These are phyloP conservation scores for Neocucurbitaria cava DNA, from an alignment of 2,329 filamentous ascomycete genomes.

Conservation along the genomic window DNA sequence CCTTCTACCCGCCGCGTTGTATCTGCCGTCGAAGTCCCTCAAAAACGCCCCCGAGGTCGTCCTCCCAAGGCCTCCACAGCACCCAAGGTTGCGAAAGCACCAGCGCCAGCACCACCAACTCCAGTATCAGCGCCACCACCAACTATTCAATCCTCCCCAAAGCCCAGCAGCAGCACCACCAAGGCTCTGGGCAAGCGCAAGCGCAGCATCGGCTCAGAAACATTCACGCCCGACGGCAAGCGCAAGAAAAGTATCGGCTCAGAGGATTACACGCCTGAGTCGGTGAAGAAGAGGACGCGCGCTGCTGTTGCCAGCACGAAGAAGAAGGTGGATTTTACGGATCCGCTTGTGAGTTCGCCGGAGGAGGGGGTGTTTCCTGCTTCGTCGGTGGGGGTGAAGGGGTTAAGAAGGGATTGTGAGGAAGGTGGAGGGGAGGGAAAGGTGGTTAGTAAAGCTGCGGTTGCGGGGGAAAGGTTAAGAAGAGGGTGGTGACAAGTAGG, in stretches of 20 bases:
- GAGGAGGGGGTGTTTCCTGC: neutral
- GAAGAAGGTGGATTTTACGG: neutral
- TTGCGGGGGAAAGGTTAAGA: neutral
- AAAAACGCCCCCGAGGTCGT: neutral
- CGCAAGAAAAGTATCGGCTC: constrained; percentile 1
- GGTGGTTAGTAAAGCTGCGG: neutral
- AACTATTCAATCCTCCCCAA: too few relatives aligned
- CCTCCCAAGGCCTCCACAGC: neutral
- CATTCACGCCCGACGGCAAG: constrained; percentile 1
- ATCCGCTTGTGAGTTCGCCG: neutral
- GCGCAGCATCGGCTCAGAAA: neutral
- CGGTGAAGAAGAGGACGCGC: neutral
- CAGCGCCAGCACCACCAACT: neutral
- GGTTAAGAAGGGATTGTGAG: neutral
- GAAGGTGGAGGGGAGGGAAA: neutral
- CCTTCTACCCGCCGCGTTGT: too few relatives aligned
- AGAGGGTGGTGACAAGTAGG: neutral
- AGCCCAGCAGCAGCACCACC: neutral
- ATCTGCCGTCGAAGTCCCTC: neutral
- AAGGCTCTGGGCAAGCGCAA: constrained; percentile 3
- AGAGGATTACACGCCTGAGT: neutral
- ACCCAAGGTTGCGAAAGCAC: too few relatives aligned
- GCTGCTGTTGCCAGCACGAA: neutral
- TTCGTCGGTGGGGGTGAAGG: neutral
- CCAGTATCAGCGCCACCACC: neutral